These are phyloP conservation scores for Trichothecium roseum DNA, from an alignment of 2,329 filamentous ascomycete species.

Conservation along the genomic window DNA sequence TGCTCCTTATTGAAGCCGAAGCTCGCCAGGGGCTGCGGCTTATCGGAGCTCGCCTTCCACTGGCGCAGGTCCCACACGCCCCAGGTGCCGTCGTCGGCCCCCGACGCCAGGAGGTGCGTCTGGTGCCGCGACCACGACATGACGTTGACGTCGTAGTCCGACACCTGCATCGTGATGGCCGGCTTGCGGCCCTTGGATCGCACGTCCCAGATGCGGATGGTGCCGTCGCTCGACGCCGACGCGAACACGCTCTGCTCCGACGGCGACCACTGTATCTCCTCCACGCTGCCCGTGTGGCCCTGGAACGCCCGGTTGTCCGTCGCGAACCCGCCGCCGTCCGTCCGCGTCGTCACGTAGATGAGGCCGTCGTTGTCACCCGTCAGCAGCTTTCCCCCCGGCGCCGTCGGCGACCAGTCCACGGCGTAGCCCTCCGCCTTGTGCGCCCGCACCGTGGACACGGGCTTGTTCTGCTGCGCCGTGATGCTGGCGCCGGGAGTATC, in stretches of 20 bases:
- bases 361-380: conserved; percentile 86
- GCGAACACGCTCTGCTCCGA: conserved; percentile 89
- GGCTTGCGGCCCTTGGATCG: conserved; percentile 81
- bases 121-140: conserved; percentile 91
- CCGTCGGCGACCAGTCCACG: conserved; percentile 81
- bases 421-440: conserved; percentile 94
- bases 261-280: conserved; percentile 96
- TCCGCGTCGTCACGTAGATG: conserved; percentile 81
- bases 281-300: conserved; percentile 76
- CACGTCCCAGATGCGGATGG: conserved; percentile 91
- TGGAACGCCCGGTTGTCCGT: conserved; percentile 77
- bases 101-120: conserved; percentile 79
- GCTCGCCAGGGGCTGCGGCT: conserved; percentile 75
- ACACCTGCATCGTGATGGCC: conserved; percentile 80
- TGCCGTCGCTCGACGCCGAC: conserved; percentile 87
- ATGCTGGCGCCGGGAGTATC: conserved; percentile 78
- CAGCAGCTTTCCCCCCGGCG: conserved; percentile 72
- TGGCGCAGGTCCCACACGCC: conserved; percentile 92
- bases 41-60: conserved; percentile 61
- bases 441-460: conserved; percentile 74
- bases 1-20: conserved; percentile 96
- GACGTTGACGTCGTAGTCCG: conserved; percentile 83
- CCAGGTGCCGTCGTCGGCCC: conserved; percentile 89
- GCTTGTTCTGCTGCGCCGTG: conserved; percentile 76
- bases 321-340: conserved; percentile 79